These are phyloP conservation scores for Teratosphaeria viscida DNA, from an alignment of 2,329 filamentous ascomycete genomes.

Conservation along the genomic window DNA sequence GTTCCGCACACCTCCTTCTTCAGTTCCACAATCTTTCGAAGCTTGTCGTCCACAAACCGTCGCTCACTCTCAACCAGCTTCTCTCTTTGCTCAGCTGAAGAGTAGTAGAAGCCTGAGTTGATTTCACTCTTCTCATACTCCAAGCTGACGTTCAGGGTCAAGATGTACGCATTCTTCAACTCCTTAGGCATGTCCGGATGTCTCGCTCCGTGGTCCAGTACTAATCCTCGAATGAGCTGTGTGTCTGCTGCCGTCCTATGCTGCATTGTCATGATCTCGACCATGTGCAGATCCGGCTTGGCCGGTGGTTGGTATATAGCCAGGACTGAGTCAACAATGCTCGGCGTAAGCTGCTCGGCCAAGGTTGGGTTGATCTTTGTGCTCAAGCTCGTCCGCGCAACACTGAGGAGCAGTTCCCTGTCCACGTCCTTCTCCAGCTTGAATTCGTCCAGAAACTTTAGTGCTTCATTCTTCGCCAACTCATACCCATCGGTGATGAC, in stretches of 20 bases:
- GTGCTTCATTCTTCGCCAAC: constrained; percentile 82
- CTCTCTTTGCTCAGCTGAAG: constrained; percentile 88
- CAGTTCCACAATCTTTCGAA: constrained; percentile 93
- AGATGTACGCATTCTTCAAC: constrained; percentile 87
- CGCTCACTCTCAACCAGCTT: constrained; percentile 97
- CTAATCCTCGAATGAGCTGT: constrained; percentile 85
- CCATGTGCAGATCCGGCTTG: constrained; percentile 97
- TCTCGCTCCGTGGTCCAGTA: constrained; percentile 86
- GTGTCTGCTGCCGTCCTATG: constrained; percentile 93
- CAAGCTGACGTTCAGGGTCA: constrained; percentile 90
- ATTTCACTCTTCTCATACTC: constrained; percentile 99
- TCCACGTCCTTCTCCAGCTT: constrained; percentile 83
- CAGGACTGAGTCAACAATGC: constrained; percentile 92
- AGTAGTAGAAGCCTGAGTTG: constrained; percentile 99
- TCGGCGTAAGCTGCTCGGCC: constrained; percentile 82
- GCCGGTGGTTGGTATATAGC: constrained; percentile 80
- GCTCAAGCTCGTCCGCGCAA: constrained; percentile 85
- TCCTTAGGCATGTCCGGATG: constrained; percentile 98
- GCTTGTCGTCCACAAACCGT: constrained; percentile 87
- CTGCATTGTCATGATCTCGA: constrained; percentile 99
- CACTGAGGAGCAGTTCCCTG: constrained; percentile 83
- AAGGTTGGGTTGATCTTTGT: constrained; percentile 89
- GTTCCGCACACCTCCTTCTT: constrained; percentile 96
- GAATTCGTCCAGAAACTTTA: constrained; percentile 93
- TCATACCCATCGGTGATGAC: constrained; percentile 98